Conservation (phyloP, 176 grass and related monocot genomes). For the Raddia distichophylla region DNA sequence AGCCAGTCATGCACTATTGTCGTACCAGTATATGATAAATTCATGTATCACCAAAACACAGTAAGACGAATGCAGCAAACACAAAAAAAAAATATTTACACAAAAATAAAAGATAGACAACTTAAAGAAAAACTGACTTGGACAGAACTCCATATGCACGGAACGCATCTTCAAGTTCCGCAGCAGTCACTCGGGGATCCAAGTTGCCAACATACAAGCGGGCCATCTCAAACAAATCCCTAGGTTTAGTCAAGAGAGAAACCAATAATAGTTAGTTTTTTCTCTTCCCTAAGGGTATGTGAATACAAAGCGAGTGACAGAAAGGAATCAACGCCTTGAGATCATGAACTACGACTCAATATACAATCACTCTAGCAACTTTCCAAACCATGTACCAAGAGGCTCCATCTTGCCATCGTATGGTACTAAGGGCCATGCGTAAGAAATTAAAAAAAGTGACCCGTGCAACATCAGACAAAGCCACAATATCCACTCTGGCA, state of each 20-base stretch:
- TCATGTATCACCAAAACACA: neutral
- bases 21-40: neutral
- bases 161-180: constrained; percentile 89
- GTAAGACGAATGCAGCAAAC: neutral
- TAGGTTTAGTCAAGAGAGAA: constrained; percentile 21
- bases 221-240: constrained; percentile 63
- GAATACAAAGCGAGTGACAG: neutral
- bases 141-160: constrained; percentile 82
- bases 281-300: neutral
- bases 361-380: neutral
- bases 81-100: neutral
- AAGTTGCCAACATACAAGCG: constrained; percentile 88
- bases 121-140: constrained; percentile 51
- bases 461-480: neutral
- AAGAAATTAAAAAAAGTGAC: neutral
- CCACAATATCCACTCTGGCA: neutral
- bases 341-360: constrained; percentile 1
- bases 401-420: neutral
- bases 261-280: neutral
- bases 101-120: neutral
- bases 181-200: constrained; percentile 71
- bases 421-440: neutral
- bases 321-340: neutral
- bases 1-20: neutral
- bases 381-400: neutral